Evolutionary conservation across 2,329 filamentous ascomycete genomes (phyloP).

Genomic region (Alternaria rosae): DNA sequence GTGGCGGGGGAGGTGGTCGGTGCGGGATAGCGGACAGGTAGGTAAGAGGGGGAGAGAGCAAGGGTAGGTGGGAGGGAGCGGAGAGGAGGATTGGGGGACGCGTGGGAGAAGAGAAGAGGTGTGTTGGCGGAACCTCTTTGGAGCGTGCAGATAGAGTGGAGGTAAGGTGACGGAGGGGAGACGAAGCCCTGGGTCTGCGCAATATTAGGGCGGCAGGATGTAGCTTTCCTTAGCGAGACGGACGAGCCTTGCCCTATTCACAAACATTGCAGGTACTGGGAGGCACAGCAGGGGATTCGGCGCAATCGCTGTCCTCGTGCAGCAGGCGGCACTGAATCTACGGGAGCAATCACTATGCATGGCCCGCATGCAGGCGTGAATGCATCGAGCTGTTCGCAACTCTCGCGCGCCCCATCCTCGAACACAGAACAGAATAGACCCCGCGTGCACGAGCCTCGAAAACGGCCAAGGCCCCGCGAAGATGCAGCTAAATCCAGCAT

Average conservation of each 20-base stretch:
- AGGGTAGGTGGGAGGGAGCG: conserved; percentile 24
- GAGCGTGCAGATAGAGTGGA: conserved; percentile 20
- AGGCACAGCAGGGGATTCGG: conserved; percentile 14
- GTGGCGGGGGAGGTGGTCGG: conserved; percentile 47
- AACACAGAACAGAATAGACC: conserved; percentile 21
- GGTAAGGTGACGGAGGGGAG: conserved; percentile 33
- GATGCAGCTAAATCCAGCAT: conserved; percentile 11
- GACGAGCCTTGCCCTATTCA: conserved; percentile 39
- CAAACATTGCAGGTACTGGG: conserved; percentile 22
- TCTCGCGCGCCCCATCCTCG: conserved; percentile 21
- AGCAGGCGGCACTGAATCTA: conserved; percentile 14
- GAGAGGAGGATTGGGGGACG: conserved; percentile 25
- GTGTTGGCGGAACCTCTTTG: conserved; percentile 21
- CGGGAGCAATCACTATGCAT: conserved; percentile 22
- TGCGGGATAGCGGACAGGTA: conserved; percentile 32
- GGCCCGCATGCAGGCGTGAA: conserved; percentile 9
- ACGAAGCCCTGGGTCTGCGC: conserved; percentile 11
- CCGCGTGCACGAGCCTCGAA: conserved; percentile 27
- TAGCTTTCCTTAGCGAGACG: conserved; percentile 42
- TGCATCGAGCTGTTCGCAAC: conserved; percentile 17
- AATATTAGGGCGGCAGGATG: conserved; percentile 36
- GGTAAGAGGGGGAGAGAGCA: conserved; percentile 15
- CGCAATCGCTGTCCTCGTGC: conserved; percentile 15
- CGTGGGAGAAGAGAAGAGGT: conserved; percentile 31
- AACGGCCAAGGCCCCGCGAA: conserved; percentile 16